These are phyloP conservation scores for Penicillium sp. DNA, from an alignment of 2,329 filamentous ascomycete species.

Conservation along the genomic window DNA sequence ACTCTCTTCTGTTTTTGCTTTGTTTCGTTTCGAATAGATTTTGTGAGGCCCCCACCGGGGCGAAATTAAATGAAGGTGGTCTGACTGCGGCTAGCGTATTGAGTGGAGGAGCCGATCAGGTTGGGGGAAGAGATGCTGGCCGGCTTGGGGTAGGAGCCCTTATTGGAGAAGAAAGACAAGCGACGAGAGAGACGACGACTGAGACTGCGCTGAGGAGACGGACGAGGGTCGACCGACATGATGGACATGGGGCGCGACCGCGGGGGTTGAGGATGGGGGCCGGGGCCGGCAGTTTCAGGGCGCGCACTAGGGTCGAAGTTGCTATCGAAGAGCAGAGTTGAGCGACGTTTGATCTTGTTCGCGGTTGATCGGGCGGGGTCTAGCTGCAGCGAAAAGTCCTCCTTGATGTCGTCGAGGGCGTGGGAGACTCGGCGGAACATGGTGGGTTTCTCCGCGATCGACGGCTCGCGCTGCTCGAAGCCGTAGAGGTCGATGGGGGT, in stretches of 20 bases:
- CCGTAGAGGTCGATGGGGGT: conserved; percentile 40
- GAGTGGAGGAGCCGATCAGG: conserved; percentile 38
- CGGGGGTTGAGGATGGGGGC: conserved; percentile 16
- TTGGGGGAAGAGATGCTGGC: conserved; percentile 39
- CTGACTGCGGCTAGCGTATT: conserved; percentile 22
- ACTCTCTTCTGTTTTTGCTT: neutral
- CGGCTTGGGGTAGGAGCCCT: conserved; percentile 12
- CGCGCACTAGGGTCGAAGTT: conserved; percentile 11
- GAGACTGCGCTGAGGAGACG: conserved; percentile 25
- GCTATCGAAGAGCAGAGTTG: conserved; percentile 27
- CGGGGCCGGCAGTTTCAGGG: conserved; percentile 19
- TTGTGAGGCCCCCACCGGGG: neutral
- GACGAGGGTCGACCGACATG: conserved; percentile 27
- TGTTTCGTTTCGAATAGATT: neutral
- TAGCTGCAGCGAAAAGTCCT: conserved; percentile 35
- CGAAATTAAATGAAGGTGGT: conserved; percentile 17
- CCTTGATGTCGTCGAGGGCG: conserved; percentile 41
- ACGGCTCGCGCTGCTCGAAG: conserved; percentile 39
- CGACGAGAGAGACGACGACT: conserved; percentile 31
- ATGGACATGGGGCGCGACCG: conserved; percentile 32
- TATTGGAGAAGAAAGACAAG: conserved; percentile 29
- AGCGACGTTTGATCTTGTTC: conserved; percentile 34
- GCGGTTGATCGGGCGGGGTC: conserved; percentile 27
- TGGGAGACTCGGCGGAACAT: conserved; percentile 39
- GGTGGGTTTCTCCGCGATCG: conserved; percentile 33